Percentiles rank a stretch among this genome's conserved stretches.
phyloP scores from a whole-genome alignment of 768 basidiomycete genomes.

The Auricularia sp. region DNA sequence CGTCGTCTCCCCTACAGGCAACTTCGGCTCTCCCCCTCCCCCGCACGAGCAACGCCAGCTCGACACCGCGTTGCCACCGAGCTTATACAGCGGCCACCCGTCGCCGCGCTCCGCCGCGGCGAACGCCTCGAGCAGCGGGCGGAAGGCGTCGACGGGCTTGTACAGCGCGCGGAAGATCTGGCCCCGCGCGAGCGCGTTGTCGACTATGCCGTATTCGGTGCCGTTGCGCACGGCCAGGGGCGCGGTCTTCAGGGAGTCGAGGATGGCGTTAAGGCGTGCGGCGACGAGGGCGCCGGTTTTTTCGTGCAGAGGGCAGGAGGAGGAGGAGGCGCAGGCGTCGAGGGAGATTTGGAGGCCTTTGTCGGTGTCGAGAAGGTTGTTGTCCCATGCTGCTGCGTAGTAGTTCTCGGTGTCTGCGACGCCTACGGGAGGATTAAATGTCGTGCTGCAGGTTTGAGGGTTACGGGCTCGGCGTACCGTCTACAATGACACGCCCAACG shows the following conservation, averaged over 20 bases:
- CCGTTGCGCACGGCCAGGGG: conserved; percentile 15
- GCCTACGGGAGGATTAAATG: neutral
- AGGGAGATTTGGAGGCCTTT: conserved; percentile 12
- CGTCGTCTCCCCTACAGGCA: neutral
- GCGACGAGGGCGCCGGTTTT: conserved; percentile 2
- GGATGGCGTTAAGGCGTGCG: conserved; percentile 10
- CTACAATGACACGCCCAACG: conserved; percentile 25
- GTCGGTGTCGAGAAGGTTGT: conserved; percentile 18
- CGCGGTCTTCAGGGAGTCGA: conserved; percentile 9
- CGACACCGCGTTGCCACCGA: neutral
- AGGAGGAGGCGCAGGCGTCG: conserved; percentile 17
- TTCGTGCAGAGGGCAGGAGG: conserved; percentile 15
- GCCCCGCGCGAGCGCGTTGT: conserved; percentile 13
- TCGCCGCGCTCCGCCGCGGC: conserved; percentile 20
- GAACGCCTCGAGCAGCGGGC: conserved; percentile 7
- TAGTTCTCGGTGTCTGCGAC: conserved; percentile 20
- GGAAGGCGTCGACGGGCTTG: conserved; percentile 14
- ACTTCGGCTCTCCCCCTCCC: conserved; percentile 2
- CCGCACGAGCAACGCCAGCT: neutral
- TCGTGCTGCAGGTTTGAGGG: neutral
- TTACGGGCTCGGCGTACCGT: conserved; percentile 13
- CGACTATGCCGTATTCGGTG: conserved; percentile 17
- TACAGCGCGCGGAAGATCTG: conserved; percentile 17
- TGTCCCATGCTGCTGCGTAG: conserved; percentile 14
- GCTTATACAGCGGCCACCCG: conserved; percentile 11